These are phyloP conservation scores for Endocalyx cinctus DNA, from an alignment of 2,329 filamentous ascomycete species.

Conservation along the genomic window DNA sequence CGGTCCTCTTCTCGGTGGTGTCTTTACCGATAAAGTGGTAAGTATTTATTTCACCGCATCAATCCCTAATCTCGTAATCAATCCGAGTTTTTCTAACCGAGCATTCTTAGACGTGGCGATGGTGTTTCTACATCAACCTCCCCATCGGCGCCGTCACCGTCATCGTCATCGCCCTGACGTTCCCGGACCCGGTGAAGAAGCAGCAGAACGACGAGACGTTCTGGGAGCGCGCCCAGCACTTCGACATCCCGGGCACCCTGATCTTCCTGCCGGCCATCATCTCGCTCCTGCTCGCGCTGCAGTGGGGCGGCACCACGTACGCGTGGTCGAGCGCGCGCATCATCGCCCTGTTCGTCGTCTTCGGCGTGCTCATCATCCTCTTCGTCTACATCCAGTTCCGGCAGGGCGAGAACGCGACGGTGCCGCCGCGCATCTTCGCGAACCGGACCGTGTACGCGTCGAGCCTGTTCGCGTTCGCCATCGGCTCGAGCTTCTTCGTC, in stretches of 20 bases:
- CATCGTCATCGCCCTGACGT: constrained; percentile 19
- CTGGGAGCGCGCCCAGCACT: constrained; percentile 15
- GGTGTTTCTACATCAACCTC: constrained; percentile 30
- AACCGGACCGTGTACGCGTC: constrained; percentile 30
- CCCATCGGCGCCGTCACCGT: constrained; percentile 25
- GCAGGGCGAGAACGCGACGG: constrained; percentile 32
- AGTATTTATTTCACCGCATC: constrained; percentile 4
- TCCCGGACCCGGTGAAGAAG: constrained; percentile 11
- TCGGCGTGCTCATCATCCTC: constrained; percentile 27
- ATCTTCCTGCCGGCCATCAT: constrained; percentile 28
- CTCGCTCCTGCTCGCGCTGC: not conserved
- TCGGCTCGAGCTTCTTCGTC: constrained; percentile 27
- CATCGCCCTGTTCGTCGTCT: constrained; percentile 41
- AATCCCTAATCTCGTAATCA: no score
- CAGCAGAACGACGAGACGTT: constrained; percentile 10
- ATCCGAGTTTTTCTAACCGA: no score
- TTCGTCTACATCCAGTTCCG: constrained; percentile 32
- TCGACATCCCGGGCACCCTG: constrained; percentile 23
- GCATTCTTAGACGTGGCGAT: constrained; percentile 24
- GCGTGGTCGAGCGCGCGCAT: constrained; percentile 39
- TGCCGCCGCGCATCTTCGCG: constrained; percentile 34
- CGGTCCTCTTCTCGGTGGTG: constrained; percentile 26
- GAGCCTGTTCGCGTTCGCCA: constrained; percentile 28
- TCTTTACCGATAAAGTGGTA: constrained; percentile 28
- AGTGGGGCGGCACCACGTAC: constrained; percentile 37